Evolutionary conservation across 2,329 filamentous ascomycete genomes (phyloP), one percentile per base, ranked within the genome.

Genomic region (Colletotrichum echinochloae): DNA sequence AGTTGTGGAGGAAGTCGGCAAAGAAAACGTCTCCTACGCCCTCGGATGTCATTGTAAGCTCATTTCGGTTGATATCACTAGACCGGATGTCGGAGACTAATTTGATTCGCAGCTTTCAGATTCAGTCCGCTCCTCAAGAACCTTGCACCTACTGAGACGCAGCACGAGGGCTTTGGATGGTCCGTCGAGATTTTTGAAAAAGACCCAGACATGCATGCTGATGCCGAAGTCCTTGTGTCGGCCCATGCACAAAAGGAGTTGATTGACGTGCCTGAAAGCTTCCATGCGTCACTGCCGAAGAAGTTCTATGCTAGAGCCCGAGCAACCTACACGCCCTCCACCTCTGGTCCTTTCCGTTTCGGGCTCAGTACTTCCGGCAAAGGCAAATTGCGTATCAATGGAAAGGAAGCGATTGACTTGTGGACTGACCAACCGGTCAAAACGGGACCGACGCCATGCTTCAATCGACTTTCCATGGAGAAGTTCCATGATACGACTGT

Each of bases 41-140:
- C 85, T 90, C 44, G 90, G 90, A 3, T 87, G 86, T 44, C 89
- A 91, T 76, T 1, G 79, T 89, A 41, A 41, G 71, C 26, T 23
- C 1, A 30, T 23, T 1, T 0, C 1, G 23, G 14, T 1, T 4
- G 16, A 11, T 4, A 1, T 39, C 12, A 14, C 8, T 9, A n/a
- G 11, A 12, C 11, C 37, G 14, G 2, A 6, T 18, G 9, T 11
- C 18, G 23, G 20, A n/a, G 20, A 9, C 9, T 28, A 39, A 52
- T 33, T n/a, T 12, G 1, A 23, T 14, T n/a, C 41, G 4, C 44
- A 73, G 71, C 60, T 5, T 73, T 73, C 65, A 69, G 70, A 37
- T 73, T 73, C 28, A 71, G 69, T 16, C 71, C 71, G 11, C 62
- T 73, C 0, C 57, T 73, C 3, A 68, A 62, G 28, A 65, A 69